These are phyloP conservation scores for Podospora comata DNA, from an alignment of 495 filamentous ascomycete species.

Conservation along the genomic window DNA sequence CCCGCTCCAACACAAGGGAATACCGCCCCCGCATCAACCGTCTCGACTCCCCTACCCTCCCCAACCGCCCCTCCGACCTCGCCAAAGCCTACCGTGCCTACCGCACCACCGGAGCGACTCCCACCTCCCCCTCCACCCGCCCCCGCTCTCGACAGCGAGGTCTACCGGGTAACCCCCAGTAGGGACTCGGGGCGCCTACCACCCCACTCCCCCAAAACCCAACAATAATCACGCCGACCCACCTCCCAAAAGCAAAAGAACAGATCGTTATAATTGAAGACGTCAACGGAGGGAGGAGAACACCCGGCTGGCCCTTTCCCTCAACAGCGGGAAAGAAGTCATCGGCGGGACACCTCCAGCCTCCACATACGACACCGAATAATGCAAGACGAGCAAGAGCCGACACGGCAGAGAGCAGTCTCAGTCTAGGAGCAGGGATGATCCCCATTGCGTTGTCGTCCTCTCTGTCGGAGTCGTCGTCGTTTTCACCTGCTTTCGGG, in stretches of 20 bases:
- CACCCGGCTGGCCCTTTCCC: neutral
- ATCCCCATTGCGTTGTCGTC: slow-evolving; percentile 14
- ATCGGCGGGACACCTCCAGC: neutral
- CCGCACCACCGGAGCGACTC: neutral
- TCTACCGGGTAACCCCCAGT: neutral
- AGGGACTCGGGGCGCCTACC: slow-evolving; percentile 16
- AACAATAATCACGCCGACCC: neutral
- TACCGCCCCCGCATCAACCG: neutral
- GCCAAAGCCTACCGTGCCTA: neutral
- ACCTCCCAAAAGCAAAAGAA: neutral
- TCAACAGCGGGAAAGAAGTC: neutral
- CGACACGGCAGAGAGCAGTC: neutral
- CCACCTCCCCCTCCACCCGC: neutral
- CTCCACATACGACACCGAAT: neutral
- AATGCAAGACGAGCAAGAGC: neutral
- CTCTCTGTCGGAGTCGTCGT: slow-evolving; percentile 5
- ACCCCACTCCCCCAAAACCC: neutral
- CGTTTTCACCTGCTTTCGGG: neutral
- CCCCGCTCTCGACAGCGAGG: neutral
- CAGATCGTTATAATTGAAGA: neutral
- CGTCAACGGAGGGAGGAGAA: neutral
- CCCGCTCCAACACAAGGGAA: neutral
- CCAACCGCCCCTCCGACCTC: neutral
- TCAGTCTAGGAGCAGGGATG: neutral
- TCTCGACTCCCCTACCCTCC: neutral